phyloP scores from a whole-genome alignment of 306 rosid genomes.

The Clitoria ternatea region DNA sequence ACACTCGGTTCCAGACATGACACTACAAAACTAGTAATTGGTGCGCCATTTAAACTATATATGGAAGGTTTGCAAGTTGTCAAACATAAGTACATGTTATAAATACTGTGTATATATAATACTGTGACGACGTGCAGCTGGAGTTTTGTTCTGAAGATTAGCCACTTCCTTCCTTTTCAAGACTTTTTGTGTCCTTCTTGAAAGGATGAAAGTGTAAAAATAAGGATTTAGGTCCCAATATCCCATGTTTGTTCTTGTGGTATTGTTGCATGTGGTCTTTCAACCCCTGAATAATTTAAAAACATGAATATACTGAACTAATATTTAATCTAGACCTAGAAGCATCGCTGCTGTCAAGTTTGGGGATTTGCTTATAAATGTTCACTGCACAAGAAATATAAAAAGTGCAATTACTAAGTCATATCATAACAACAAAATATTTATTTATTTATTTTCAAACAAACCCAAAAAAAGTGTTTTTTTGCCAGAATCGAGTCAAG shows the following conservation, averaged over 20 bases:
- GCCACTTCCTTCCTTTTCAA: constrained; percentile 28
- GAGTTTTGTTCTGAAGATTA: constrained; percentile 9
- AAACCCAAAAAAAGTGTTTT: too few relatives aligned
- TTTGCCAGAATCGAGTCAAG: too few relatives aligned
- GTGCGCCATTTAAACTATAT: constrained; percentile 27
- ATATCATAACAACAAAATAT: not conserved
- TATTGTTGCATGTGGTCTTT: constrained; percentile 30
- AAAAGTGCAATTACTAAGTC: too few relatives aligned
- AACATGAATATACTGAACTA: not conserved
- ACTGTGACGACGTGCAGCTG: constrained; percentile 15
- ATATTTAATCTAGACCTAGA: not conserved
- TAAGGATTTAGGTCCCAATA: not conserved
- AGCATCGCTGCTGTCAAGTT: not conserved
- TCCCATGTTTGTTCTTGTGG: constrained; percentile 15
- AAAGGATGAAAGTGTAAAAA: not conserved
- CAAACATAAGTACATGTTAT: constrained; percentile 20
- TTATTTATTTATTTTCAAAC: not conserved
- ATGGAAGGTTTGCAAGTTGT: constrained; percentile 25
- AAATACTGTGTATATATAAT: constrained; percentile 14
- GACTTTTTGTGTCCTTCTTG: constrained; percentile 8
- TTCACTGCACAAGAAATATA: not conserved
- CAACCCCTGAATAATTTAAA: constrained; percentile 8
- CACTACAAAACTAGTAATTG: constrained; percentile 24
- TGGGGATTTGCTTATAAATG: not conserved
- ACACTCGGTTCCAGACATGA: constrained; percentile 34